Percentiles rank a stretch among this genome's conserved stretches.
phyloP scores from a whole-genome alignment of 495 filamentous ascomycete species.

The Hypoxylon subgilvum region DNA sequence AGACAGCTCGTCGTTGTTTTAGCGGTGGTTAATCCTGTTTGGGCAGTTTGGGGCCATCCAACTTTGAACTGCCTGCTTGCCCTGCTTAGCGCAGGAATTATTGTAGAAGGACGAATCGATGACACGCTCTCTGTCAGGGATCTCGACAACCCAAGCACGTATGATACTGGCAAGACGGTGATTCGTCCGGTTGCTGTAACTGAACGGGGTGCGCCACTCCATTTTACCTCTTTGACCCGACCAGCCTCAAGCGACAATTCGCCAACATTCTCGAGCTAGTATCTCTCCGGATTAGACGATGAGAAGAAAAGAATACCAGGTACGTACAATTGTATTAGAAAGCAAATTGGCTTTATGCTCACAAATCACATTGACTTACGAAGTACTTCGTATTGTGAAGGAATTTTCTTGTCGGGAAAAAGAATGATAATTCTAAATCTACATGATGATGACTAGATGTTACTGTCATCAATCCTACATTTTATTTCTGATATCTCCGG shows the following conservation, averaged over 20 bases:
- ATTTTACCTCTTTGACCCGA: constrained; percentile 32
- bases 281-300: constrained; percentile 17
- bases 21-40: constrained; percentile 20
- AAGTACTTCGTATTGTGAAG: too few species aligned
- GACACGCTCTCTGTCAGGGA: constrained; percentile 1
- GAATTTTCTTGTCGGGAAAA: too few species aligned
- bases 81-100: background rate
- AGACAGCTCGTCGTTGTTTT: background rate
- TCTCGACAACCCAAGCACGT: too few species aligned
- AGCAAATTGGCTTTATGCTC: constrained; percentile 17
- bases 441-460: constrained; percentile 17
- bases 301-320: constrained; percentile 26
- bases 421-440: background rate
- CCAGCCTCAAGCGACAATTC: too few species aligned
- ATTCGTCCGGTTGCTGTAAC: constrained; percentile 32
- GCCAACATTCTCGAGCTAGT: too few species aligned
- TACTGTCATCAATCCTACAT: constrained; percentile 25
- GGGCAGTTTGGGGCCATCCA: constrained; percentile 8
- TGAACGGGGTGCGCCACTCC: constrained; percentile 20
- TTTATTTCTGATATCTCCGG: constrained; percentile 29
- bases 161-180: constrained; percentile 20
- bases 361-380: too few species aligned
- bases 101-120: background rate
- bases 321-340: constrained; percentile 14
- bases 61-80: too few species aligned